Conservation (phyloP, 352 stramenopile species). For the Pythium vanterpoolii region DNA sequence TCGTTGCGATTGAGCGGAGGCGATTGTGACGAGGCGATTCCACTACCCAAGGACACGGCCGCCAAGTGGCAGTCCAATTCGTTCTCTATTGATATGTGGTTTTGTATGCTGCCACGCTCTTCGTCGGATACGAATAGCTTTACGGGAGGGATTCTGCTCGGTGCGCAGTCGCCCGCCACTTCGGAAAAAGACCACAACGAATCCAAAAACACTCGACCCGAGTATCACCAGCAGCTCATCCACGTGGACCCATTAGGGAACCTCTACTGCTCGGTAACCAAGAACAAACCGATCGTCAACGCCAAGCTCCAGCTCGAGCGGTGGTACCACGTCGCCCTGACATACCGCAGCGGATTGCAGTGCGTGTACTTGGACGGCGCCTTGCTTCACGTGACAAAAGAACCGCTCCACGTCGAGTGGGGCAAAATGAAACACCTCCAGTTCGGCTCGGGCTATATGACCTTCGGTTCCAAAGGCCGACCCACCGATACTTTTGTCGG, state of each 20-base stretch:
- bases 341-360: constrained; percentile 36
- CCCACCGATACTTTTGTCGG: constrained; percentile 30
- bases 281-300: constrained; percentile 18
- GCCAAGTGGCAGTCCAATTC: constrained; percentile 13
- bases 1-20: constrained; percentile 2
- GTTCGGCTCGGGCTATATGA: constrained; percentile 58
- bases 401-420: constrained; percentile 40
- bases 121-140: not conserved
- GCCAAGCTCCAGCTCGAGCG: constrained; percentile 21
- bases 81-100: constrained; percentile 45
- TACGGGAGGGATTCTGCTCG: constrained; percentile 34
- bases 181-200: constrained; percentile 1
- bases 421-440: constrained; percentile 30
- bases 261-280: constrained; percentile 49
- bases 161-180: constrained; percentile 31
- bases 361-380: constrained; percentile 60
- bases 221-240: constrained; percentile 47
- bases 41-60: constrained; percentile 2
- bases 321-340: constrained; percentile 67
- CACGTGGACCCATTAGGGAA: constrained; percentile 33
- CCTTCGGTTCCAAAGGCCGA: constrained; percentile 29
- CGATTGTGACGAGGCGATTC: constrained; percentile 11
- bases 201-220: constrained; percentile 19
- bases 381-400: constrained; percentile 31
- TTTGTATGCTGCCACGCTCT: constrained; percentile 22